These are phyloP conservation scores for Globisporangium takayamanum DNA, from an alignment of 352 stramenopile species.

Conservation along the genomic window DNA sequence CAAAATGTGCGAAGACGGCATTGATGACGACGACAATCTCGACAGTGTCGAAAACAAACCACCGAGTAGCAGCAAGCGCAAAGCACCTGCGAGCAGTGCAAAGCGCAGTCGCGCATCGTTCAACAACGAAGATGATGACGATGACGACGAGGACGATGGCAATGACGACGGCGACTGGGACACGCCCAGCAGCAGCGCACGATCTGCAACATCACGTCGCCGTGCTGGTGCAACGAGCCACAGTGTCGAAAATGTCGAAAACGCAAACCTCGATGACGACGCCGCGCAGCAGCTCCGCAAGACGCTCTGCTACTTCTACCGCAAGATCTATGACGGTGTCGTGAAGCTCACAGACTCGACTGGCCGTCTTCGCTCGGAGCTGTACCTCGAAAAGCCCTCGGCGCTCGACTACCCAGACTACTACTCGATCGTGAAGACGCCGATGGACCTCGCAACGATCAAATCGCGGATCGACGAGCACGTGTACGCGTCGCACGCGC, in stretches of 20 bases:
- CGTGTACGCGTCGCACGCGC: conserved; percentile 49
- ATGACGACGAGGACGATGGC: not conserved
- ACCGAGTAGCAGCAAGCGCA: conserved; percentile 14
- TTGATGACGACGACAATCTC: conserved; percentile 36
- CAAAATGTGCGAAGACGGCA: conserved; percentile 82
- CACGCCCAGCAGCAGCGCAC: too few species aligned
- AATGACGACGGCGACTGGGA: too few species aligned
- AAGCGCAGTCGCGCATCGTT: conserved; percentile 29
- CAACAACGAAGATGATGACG: not conserved
- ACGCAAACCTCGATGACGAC: conserved; percentile 11
- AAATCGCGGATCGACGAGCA: conserved; percentile 68
- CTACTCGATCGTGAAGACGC: conserved; percentile 80
- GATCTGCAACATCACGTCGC: too few species aligned
- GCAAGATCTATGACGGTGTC: conserved; percentile 80
- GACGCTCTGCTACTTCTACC: conserved; percentile 74
- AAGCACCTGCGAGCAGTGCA: conserved; percentile 14
- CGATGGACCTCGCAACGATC: conserved; percentile 88
- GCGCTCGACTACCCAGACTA: conserved; percentile 85
- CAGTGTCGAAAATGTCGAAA: conserved; percentile 7
- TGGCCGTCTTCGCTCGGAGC: conserved; percentile 54
- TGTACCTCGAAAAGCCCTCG: conserved; percentile 81
- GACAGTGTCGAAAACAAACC: conserved; percentile 2
- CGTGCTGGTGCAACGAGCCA: not conserved
- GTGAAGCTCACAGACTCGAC: conserved; percentile 68
- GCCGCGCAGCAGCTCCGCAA: conserved; percentile 63